These are phyloP conservation scores for Vitis cinerea DNA, from an alignment of 164 flowering plant genomes.

Conservation along the genomic window DNA sequence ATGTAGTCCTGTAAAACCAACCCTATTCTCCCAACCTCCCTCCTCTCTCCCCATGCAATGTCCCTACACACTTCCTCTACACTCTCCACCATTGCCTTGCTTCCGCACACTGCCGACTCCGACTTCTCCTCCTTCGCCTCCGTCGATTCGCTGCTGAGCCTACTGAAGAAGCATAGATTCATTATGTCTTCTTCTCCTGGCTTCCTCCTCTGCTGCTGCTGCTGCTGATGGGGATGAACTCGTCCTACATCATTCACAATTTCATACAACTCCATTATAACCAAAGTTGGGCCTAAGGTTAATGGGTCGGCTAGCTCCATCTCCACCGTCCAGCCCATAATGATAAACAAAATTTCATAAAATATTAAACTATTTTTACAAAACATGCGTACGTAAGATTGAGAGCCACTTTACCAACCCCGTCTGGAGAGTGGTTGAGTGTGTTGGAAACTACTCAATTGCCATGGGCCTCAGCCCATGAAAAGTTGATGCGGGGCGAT, in stretches of 20 bases:
- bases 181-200: constrained; percentile 23
- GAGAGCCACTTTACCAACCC: too few species aligned
- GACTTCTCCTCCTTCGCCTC: neutral
- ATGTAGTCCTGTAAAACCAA: constrained; percentile 56
- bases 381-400: too few species aligned
- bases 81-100: constrained; percentile 52
- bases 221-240: neutral
- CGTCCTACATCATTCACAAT: constrained; percentile 4
- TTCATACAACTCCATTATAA: too few species aligned
- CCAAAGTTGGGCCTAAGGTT: too few species aligned
- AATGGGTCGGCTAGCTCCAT: too few species aligned
- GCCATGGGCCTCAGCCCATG: too few species aligned
- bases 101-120: constrained; percentile 22
- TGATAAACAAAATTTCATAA: too few species aligned
- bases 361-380: too few species aligned
- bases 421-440: too few species aligned
- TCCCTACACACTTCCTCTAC: constrained; percentile 60
- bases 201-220: constrained; percentile 19
- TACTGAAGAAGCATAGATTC: constrained; percentile 21
- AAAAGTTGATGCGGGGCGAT: too few species aligned
- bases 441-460: too few species aligned
- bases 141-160: constrained; percentile 14
- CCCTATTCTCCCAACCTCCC: constrained; percentile 65
- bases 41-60: constrained; percentile 54
- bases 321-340: too few species aligned